Base-by-base conservation (phyloP, 75 land plant species). In the Larix kaempferi region DNA sequence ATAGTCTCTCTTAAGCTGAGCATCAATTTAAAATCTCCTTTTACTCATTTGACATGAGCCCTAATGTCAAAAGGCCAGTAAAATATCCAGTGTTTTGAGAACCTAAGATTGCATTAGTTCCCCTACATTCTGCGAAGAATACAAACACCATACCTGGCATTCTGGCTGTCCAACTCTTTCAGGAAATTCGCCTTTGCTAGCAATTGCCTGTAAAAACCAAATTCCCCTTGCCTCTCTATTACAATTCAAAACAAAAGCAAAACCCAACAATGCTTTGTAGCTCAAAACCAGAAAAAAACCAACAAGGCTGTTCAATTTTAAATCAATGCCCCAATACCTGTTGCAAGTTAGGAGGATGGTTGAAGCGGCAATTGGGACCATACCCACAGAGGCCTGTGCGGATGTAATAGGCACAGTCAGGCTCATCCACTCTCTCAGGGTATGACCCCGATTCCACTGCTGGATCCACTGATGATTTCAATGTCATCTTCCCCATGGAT, bases 331-430 rank as follows among this genome's bases (percentile, higher is more conserved):
- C 8, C 16, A 27, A 15, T 79, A 79, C 81, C 81, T 78, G 81
- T 25, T 78, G 76, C 44, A 80, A 17, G 33, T 79, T 49, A 35
- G 80, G 58, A 39, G 95, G 95, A 76, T 92, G 95, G 76, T 92
- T 88, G 66, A 76, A 92, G 2, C 87, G 82, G 63, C 95, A 92
- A 69, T 79, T 90, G 79, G 77, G 83, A 13, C 93, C 95, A 76
- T 82, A 92, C 8, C 84, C 89, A 77, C 95, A 92, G 5, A 74
- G 73, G 5, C 93, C 98, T 11, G 88, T 91, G 27, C 89, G 84
- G 78, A 95, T 77, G 79, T 93, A 95, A 82, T 84, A 95, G 1
- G 80, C 66, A 62, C 98, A 95, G 60, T 95, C 92, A 3, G 85
- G 89, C 54, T 90, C 93, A 44, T 82, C 90, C 7, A 86, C 88